Base-by-base conservation (phyloP, 116 monocot genomes). In the Posidonia oceanica region DNA sequence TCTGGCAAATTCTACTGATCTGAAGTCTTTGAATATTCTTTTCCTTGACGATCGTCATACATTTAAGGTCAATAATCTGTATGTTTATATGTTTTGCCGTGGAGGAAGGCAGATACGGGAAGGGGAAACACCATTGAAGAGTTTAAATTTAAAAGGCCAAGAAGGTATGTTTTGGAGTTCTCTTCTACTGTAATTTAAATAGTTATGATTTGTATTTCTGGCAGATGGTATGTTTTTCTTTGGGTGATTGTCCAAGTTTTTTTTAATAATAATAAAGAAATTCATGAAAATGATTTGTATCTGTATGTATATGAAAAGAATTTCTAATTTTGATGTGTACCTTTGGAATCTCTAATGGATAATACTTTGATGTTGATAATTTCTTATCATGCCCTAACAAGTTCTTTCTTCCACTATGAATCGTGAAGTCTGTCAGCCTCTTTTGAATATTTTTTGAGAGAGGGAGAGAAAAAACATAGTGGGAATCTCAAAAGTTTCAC, bases 51-150 rank as follows among this genome's bases (percentile, higher is more conserved):
- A 61, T 61, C 21, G 36, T 22, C 13, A 14, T 36, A 29, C 23
- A 29, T 22, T 48, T 61, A 21, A 71, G 44, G 39, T 58, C 39
- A 59, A 41, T 41, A 52, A 71, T 71, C n/a, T 51, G 12, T 72
- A 39, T 20, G 64, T 65, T 54, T 66, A 38, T 36, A 40, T 23
- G 4, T 73, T 41, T 65, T 64, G 16, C 64, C 55, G 48, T 73
- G 73, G 73, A 73, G 73, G 55, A 73, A 73, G 73, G 18, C 64
- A 73, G 73, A 73, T 56, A 16, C 54, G 3, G 38, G 73, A 65
- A 51, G 54, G 39, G 37, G 55, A 54, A 39, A 16, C 18, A 21
- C 36, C 52, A 52, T 8, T 54, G 53, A 64, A 73, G 38, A 73
- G 52, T 44, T 13, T 51, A 54, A 18, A 22, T 41, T 29, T 14